Conservation (phyloP, 148 eudicot species). For the Camellia granthamiana region DNA sequence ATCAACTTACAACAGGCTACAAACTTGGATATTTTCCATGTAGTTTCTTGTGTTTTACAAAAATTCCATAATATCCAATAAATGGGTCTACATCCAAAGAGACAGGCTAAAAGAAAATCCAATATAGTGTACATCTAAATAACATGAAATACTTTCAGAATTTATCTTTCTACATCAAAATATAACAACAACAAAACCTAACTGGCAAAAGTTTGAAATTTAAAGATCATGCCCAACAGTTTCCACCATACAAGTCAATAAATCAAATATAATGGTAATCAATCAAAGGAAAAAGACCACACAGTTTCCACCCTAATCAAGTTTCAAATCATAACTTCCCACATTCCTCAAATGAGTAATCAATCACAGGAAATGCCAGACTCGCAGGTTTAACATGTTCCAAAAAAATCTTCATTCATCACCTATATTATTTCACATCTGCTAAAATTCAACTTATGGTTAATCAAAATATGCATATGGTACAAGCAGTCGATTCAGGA, state of each 20-base stretch:
- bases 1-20: no score
- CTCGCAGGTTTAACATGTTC: neutral
- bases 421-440: neutral
- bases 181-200: neutral
- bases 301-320: neutral
- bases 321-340: neutral
- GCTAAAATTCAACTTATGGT: conserved; percentile 8
- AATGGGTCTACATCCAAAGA: neutral
- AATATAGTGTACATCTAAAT: neutral
- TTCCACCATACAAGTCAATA: no score
- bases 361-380: neutral
- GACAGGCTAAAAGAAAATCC: neutral
- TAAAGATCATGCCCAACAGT: no score
- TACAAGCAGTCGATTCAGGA: conserved; percentile 3
- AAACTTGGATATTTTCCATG: no score
- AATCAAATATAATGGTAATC: no score
- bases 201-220: neutral
- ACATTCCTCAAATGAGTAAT: neutral
- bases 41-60: no score
- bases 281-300: no score
- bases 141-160: no score
- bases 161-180: neutral
- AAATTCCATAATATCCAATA: neutral
- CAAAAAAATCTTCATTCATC: neutral
- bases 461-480: neutral